Evolutionary conservation across 768 basidiomycete species (phyloP), one percentile per base, ranked within the genome.

Genomic region (Lactarius hatsudake): DNA sequence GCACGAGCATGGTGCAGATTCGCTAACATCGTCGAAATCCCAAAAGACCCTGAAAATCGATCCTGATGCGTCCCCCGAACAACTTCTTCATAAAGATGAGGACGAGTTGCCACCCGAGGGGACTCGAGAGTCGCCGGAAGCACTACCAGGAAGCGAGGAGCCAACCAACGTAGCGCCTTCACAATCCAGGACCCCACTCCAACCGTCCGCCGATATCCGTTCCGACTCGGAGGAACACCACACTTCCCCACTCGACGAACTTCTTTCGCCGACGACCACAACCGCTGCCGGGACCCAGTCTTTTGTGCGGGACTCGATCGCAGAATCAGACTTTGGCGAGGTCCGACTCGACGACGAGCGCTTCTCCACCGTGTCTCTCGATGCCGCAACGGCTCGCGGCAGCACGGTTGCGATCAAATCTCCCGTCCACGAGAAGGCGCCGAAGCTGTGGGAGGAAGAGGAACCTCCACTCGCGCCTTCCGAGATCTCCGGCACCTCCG

Each of bases 331-430:
- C 62, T 88, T 86, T 26, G 73, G 83, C 32, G 81, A 84, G 5
- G 82, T 83, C 60, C 83, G 87, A 20, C 88, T 89, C 70, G 83
- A 67, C 40, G 88, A 87, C 69, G 88, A 90, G 1, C 81, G 78
- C 20, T 86, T 86, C 69, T 86, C 84, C 0, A 85, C 80, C 15
- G 80, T 87, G 45, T 72, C 82, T 2, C 79, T 85, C 51, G 74
- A 71, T 62, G 71, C 74, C 42, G 59, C 63, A 3, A 59, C 59
- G 17, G 40, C 42, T 76, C 77, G 58, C 76, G 76, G 43, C 62
- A 78, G 69, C 71, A 70, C 71, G 62, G 71, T 70, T 34, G 66
- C 73, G 43, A 34, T 60, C 58, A 72, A 73, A 66, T 77, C 74
- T 5, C 66, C 71, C 20, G 65, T 66, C 57, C 71, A 74, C 63